Evolutionary conservation across 2,329 filamentous ascomycete species (phyloP).

Genomic region (Aureobasidium musti): DNA sequence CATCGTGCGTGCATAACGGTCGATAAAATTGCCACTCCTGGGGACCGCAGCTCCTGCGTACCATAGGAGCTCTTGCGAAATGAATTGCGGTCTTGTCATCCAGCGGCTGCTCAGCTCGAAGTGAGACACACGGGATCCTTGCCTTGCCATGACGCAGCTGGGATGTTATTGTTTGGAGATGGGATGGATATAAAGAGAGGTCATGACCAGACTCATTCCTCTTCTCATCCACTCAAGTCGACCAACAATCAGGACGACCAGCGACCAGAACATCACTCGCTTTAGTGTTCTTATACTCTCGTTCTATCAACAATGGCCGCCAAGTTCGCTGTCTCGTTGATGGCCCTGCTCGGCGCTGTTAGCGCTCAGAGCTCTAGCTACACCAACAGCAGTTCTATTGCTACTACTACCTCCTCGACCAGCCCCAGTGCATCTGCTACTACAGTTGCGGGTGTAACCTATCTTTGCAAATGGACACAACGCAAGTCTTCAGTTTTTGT

Average conservation of each 20-base stretch:
- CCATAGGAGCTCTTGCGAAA: conserved; percentile 26
- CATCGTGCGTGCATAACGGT: conserved; percentile 15
- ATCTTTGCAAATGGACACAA: neutral
- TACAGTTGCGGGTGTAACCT: neutral
- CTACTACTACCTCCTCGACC: neutral
- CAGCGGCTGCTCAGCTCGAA: conserved; percentile 10
- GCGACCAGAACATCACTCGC: conserved; percentile 22
- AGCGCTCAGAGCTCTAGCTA: neutral
- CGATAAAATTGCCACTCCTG: conserved; percentile 27
- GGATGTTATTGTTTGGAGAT: neutral
- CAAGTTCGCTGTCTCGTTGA: conserved; percentile 23
- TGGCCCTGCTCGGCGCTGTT: conserved; percentile 20
- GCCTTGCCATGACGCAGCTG: conserved; percentile 6
- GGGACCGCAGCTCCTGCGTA: conserved; percentile 16
- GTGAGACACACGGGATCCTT: conserved; percentile 24
- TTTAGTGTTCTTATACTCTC: conserved; percentile 12
- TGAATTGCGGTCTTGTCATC: neutral
- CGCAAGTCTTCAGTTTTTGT: neutral
- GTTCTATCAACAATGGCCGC: conserved; percentile 24
- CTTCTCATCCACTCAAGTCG: conserved; percentile 26
- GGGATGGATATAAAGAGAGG: conserved; percentile 21
- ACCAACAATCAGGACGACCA: conserved; percentile 3
- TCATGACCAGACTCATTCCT: conserved; percentile 3
- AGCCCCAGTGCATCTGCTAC: neutral
- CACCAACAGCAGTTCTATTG: conserved; percentile 10